Evolutionary conservation across 345 rosid genomes (phyloP), one percentile per base, ranked within the genome.

Genomic region (Rhodomyrtus tomentosa): DNA sequence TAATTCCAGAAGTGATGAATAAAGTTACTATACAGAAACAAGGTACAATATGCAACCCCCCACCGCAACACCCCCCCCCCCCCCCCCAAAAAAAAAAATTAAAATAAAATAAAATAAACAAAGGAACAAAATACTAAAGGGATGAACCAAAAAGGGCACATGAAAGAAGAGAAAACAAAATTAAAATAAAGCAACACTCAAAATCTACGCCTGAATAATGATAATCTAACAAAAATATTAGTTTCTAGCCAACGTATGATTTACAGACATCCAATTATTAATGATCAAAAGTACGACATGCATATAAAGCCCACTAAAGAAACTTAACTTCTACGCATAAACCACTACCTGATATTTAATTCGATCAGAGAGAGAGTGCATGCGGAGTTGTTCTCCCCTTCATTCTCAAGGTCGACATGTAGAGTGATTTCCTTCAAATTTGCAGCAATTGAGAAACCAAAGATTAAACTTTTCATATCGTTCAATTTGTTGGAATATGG

Each of bases 351-450:
- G 85, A 91, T 83, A 88, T 92, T 90, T 55, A 90, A 79, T 82
- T 87, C 89, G 22, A 87, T 89, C 74, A 92, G 83, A 84, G 92
- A 86, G 87, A 96, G 83, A 83, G 74, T 55, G 82, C 95, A 85
- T 29, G 86, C 81, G 83, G 92, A 89, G 90, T 93, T 91, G 85
- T 90, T 88, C 86, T 90, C 94, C 90, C 90, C 93, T 87, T 89
- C 92, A 91, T 93, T 92, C 85, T 87, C 96, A 88, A 96, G 93
- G 91, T 94, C 91, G 87, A 94, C 82, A 79, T 87, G 89, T 52
- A 93, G 82, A 88, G 84, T 90, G 62, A 91, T 83, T 36, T 91
- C 86, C 73, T 89, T 86, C 90, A 95, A 87, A 73, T 86, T 91
- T 86, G 92, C 91, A 45, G 90, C 84, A 76, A 95, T 32, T 85